These are phyloP conservation scores for Colletotrichum echinochloae DNA, from an alignment of 2,329 filamentous ascomycete genomes.

Conservation along the genomic window DNA sequence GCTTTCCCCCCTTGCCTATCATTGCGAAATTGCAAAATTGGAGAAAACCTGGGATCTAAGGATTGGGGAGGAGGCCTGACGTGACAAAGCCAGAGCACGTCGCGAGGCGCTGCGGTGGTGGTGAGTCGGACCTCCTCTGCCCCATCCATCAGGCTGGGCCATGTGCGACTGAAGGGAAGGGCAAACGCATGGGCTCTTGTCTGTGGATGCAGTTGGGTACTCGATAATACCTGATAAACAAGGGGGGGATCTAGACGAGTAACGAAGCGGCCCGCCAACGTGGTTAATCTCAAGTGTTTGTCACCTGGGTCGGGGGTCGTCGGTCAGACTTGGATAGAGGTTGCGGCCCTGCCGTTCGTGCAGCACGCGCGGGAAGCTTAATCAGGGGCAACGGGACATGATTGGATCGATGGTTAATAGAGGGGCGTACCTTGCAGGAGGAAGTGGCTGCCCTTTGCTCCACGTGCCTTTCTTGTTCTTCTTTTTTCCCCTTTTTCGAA, in stretches of 20 bases:
- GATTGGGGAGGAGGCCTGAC: background rate
- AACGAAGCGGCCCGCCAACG: background rate
- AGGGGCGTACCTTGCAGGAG: conserved; percentile 26
- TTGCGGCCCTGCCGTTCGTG: conserved; percentile 6
- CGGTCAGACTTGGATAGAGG: background rate
- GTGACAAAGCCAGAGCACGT: background rate
- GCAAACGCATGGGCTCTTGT: conserved; percentile 4
- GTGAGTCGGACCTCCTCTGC: conserved; percentile 7
- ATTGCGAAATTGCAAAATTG: background rate
- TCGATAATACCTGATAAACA: conserved; percentile 33
- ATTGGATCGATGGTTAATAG: conserved; percentile 7
- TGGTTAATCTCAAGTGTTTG: conserved; percentile 11
- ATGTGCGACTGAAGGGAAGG: background rate
- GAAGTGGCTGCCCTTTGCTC: conserved; percentile 2
- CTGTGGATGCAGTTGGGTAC: conserved; percentile 19
- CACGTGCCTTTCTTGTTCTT: too few species aligned
- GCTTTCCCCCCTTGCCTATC: conserved; percentile 10
- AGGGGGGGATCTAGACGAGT: background rate
- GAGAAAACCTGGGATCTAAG: background rate
- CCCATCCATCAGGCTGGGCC: background rate
- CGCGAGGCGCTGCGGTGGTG: conserved; percentile 1
- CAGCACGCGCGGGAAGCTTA: conserved; percentile 26
- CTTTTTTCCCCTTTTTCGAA: background rate
- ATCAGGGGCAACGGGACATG: background rate
- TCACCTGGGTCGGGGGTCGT: background rate